A percentile compares a stretch with the other conserved stretches of the same genome.
Conservation (phyloP, 495 filamentous ascomycete species). For the Hypoxylon crocopeplum region DNA sequence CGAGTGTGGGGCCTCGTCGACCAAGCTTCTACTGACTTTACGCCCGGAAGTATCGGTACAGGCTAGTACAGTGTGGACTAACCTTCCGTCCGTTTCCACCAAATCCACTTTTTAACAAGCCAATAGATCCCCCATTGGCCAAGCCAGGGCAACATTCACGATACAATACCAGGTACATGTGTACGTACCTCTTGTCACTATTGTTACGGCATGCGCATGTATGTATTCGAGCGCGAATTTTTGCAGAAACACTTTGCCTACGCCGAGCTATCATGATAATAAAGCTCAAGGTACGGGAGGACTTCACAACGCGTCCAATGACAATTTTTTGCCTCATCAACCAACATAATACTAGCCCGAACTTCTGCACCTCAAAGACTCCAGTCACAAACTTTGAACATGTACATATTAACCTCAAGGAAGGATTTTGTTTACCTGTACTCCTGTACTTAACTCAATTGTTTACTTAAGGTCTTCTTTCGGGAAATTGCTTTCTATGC, state of each 20-base stretch:
- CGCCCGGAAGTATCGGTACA: conserved; percentile 31
- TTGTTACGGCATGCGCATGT: conserved; percentile 11
- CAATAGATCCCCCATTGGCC: conserved; percentile 29
- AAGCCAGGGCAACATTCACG: conserved; percentile 22
- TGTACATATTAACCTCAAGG: background rate
- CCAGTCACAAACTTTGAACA: too few relatives aligned
- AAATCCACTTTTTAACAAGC: conserved; percentile 1
- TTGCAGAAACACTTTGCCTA: too few relatives aligned
- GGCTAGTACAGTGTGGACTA: conserved; percentile 25
- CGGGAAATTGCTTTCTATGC: conserved; percentile 39
- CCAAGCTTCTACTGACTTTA: conserved; percentile 32
- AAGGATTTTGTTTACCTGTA: conserved; percentile 21
- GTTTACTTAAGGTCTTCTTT: conserved; percentile 13
- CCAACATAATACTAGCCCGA: too few relatives aligned
- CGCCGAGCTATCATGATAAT: too few relatives aligned
- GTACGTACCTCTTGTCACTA: background rate
- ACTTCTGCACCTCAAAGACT: too few relatives aligned
- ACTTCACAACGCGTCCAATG: too few relatives aligned
- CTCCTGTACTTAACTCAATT: background rate
- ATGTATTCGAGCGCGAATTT: background rate
- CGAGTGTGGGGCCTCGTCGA: conserved; percentile 30
- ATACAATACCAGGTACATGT: too few relatives aligned
- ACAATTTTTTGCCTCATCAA: too few relatives aligned
- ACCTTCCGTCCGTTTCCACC: conserved; percentile 15
- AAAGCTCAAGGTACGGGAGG: too few relatives aligned